phyloP scores from a whole-genome alignment of 495 filamentous ascomycete species.

The Elasticomyces elasticus region DNA sequence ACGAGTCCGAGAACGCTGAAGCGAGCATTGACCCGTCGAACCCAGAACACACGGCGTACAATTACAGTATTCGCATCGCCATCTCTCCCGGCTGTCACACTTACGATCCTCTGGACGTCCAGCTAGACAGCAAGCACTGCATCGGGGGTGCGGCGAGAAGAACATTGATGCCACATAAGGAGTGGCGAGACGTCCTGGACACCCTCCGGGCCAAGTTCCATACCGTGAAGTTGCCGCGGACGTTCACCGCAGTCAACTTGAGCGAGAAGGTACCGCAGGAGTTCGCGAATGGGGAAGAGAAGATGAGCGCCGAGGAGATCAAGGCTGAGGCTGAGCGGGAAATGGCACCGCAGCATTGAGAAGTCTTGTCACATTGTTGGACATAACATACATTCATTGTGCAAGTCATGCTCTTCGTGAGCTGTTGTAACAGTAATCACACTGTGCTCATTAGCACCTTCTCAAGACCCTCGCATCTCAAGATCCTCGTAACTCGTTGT shows the following conservation, averaged over 20 bases:
- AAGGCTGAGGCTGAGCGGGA: not conserved
- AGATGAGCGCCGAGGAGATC: constrained; percentile 1
- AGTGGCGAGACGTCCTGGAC: constrained; percentile 94
- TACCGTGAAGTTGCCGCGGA: constrained; percentile 88
- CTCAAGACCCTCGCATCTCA: no score
- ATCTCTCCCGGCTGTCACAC: constrained; percentile 93
- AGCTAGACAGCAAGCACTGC: constrained; percentile 87
- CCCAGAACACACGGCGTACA: constrained; percentile 54
- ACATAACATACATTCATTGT: not conserved
- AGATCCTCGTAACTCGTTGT: no score
- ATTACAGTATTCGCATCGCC: constrained; percentile 90
- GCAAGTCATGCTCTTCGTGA: not conserved
- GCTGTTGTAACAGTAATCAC: not conserved
- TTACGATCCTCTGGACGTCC: constrained; percentile 89
- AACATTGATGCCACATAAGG: constrained; percentile 79
- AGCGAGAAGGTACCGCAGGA: constrained; percentile 47
- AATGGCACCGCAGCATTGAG: not conserved
- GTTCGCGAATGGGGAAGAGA: not conserved
- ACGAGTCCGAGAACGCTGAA: constrained; percentile 72
- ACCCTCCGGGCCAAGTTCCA: constrained; percentile 90
- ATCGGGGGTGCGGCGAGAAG: constrained; percentile 84
- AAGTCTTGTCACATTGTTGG: not conserved
- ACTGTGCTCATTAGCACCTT: no score
- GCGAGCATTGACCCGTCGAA: constrained; percentile 8
- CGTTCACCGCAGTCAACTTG: constrained; percentile 86